These are phyloP conservation scores for Colletotrichum filicis DNA, from an alignment of 2,329 filamentous ascomycete species.

Conservation along the genomic window DNA sequence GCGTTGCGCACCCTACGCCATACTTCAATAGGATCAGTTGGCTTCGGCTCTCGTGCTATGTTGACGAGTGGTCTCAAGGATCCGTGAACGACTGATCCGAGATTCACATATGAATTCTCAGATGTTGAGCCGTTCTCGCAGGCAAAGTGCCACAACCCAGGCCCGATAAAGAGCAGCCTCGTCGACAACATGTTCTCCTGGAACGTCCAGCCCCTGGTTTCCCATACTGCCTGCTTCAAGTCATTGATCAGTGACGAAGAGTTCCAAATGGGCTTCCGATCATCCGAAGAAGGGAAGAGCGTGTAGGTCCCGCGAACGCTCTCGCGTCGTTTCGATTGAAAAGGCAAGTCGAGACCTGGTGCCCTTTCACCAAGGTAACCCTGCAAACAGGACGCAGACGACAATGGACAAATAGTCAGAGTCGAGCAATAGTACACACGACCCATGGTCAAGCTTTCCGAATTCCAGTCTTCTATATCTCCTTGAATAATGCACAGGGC, in stretches of 20 bases:
- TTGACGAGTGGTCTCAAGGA: not conserved
- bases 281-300: not conserved
- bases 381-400: not conserved
- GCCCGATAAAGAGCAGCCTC: not conserved
- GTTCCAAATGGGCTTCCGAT: not conserved
- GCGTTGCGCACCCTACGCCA: not conserved
- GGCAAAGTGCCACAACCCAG: not conserved
- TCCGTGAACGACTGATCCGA: not conserved
- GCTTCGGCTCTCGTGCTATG: not conserved
- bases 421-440: slow-evolving; percentile 4
- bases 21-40: not conserved
- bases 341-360: not conserved
- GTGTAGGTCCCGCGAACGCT: not conserved
- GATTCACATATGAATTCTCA: not conserved
- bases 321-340: not conserved
- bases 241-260: not conserved
- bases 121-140: not conserved
- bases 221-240: not conserved
- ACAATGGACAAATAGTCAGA: not conserved
- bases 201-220: slow-evolving; percentile 3
- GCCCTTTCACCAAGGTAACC: not conserved
- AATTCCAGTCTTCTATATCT: slow-evolving; percentile 35
- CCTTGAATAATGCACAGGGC: slow-evolving; percentile 45
- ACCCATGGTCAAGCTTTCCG: slow-evolving; percentile 13
- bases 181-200: slow-evolving; percentile 4